Percentiles rank a stretch among this genome's conserved stretches.
Conservation (phyloP, 2,329 filamentous ascomycete species). For the Fusarium secorum region DNA sequence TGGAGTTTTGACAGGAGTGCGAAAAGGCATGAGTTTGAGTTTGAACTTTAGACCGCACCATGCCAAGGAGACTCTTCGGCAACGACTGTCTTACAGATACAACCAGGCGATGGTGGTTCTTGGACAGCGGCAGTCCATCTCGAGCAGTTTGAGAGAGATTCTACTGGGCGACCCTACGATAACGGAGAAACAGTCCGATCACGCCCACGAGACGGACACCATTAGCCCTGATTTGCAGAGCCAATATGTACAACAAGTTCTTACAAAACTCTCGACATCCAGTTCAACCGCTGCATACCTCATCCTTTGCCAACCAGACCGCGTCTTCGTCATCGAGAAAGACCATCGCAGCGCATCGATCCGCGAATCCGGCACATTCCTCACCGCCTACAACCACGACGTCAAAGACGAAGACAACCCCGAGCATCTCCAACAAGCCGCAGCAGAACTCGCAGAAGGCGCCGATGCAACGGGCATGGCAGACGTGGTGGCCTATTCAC, state of each 20-base stretch:
- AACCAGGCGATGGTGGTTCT: slow-evolving; percentile 43
- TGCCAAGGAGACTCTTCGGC: slow-evolving; percentile 19
- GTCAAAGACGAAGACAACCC: slow-evolving; percentile 35
- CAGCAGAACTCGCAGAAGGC: not conserved
- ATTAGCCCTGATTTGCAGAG: not conserved
- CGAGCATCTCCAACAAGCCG: slow-evolving; percentile 1
- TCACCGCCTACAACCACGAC: slow-evolving; percentile 44
- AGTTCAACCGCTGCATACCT: slow-evolving; percentile 44
- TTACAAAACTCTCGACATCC: slow-evolving; percentile 18
- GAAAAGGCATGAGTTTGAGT: slow-evolving; percentile 55
- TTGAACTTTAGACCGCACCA: slow-evolving; percentile 55
- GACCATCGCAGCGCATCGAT: slow-evolving; percentile 37
- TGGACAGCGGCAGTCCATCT: slow-evolving; percentile 36
- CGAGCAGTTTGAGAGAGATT: slow-evolving; percentile 37
- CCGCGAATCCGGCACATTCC: slow-evolving; percentile 31
- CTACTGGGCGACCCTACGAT: slow-evolving; percentile 19
- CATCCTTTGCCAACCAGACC: slow-evolving; percentile 41
- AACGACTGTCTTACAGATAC: slow-evolving; percentile 36
- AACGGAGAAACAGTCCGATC: rapidly evolving
- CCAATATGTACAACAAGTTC: slow-evolving; percentile 16
- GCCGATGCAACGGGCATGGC: slow-evolving; percentile 35
- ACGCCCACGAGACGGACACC: not conserved
- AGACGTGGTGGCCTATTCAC: slow-evolving; percentile 33
- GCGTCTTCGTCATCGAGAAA: slow-evolving; percentile 40
- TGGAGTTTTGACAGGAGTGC: slow-evolving; percentile 58